A percentile compares a stretch with the other conserved stretches of the same genome.
These are phyloP conservation scores for Nelumbo lutea DNA, from an alignment of 164 flowering plant species.

Conservation along the genomic window DNA sequence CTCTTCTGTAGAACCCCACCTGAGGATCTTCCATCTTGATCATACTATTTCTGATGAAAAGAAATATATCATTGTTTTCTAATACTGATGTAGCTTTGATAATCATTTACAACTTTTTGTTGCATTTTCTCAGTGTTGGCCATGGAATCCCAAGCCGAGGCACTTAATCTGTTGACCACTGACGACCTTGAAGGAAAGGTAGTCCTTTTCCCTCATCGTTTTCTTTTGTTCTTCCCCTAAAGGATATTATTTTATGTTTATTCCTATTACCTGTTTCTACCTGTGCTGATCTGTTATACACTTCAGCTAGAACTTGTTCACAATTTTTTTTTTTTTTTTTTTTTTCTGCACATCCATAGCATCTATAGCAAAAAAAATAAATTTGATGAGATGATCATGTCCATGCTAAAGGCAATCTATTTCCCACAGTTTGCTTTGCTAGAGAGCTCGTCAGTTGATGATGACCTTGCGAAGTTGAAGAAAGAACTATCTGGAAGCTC, in stretches of 20 bases:
- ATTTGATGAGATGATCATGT: background rate
- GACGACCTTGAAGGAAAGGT: conserved; percentile 99
- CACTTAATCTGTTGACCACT: conserved; percentile 69
- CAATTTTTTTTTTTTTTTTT: background rate
- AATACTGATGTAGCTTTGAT: background rate
- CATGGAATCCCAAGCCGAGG: conserved; percentile 97
- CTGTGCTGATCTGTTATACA: no score
- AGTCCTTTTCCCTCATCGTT: conserved; percentile 5
- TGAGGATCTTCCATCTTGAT: background rate
- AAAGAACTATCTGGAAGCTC: conserved; percentile 73
- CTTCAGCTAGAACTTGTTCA: no score
- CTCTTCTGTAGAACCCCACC: background rate
- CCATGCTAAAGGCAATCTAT: background rate
- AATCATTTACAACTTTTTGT: conserved; percentile 3
- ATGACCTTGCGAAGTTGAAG: conserved; percentile 76
- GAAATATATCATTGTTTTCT: background rate
- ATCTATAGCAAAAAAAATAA: background rate
- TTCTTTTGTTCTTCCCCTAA: background rate
- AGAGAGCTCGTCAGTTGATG: conserved; percentile 87
- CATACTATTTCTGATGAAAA: background rate
- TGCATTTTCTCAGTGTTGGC: conserved; percentile 54
- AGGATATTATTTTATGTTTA: background rate
- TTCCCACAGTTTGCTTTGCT: conserved; percentile 77
- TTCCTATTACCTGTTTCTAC: background rate
- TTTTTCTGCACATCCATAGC: background rate